Conservation (phyloP, 768 basidiomycete genomes). For the Tephrocybe sp. region DNA sequence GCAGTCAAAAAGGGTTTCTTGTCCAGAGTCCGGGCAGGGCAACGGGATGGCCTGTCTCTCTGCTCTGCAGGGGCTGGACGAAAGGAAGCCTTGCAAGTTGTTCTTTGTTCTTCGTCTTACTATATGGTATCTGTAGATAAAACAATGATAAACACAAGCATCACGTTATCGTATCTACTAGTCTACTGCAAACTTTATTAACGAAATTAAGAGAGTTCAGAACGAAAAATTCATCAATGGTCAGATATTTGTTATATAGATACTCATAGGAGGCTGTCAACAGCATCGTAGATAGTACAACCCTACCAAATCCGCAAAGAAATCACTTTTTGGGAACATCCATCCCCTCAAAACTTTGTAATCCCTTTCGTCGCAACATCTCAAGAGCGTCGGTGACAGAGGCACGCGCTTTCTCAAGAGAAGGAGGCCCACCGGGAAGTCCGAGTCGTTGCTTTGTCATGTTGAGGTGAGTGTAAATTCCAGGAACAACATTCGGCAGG, state of each 20-base stretch:
- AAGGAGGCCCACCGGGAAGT: constrained; percentile 67
- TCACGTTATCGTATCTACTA: constrained; percentile 2
- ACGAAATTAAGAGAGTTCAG: too few relatives aligned
- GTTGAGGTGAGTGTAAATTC: constrained; percentile 71
- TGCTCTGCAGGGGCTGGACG: constrained; percentile 7
- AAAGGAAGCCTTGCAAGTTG: constrained; percentile 6
- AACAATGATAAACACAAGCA: too few relatives aligned
- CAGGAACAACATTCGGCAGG: constrained; percentile 76
- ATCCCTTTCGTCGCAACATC: constrained; percentile 50
- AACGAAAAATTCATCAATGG: neutral
- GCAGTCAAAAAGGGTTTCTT: neutral
- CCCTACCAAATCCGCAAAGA: neutral
- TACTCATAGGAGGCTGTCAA: neutral
- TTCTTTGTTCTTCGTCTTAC: neutral
- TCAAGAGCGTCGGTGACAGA: constrained; percentile 73
- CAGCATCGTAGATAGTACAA: too few relatives aligned
- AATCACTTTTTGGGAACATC: constrained; percentile 16
- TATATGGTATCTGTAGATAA: neutral
- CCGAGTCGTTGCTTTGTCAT: constrained; percentile 77
- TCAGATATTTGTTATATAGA: neutral
- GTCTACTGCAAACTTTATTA: too few relatives aligned
- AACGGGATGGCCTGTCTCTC: neutral
- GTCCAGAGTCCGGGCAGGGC: constrained; percentile 12
- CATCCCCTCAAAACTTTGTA: constrained; percentile 20
- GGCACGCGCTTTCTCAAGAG: constrained; percentile 64